Percentiles rank a stretch among this genome's conserved stretches.
Conservation (phyloP, 2,329 filamentous ascomycete genomes). For the Fusarium transvaalense region DNA sequence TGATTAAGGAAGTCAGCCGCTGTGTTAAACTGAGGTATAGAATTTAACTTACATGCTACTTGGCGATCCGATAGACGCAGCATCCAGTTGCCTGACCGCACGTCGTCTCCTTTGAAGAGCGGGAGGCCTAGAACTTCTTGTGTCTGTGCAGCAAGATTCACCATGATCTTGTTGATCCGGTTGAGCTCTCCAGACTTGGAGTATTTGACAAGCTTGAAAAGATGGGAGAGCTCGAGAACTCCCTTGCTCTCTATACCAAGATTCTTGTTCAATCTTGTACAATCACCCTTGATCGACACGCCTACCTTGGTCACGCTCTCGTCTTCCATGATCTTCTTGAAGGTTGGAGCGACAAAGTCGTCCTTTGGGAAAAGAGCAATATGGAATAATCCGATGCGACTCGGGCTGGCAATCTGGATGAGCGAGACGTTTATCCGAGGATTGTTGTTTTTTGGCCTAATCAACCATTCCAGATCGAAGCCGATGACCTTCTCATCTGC, state of each 20-base stretch:
- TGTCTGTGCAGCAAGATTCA: constrained; percentile 77
- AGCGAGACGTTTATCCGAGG: constrained; percentile 80
- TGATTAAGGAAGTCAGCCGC: constrained; percentile 50
- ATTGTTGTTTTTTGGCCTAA: constrained; percentile 59
- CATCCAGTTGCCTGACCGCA: constrained; percentile 83
- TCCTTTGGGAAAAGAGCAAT: constrained; percentile 71
- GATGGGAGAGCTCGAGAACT: constrained; percentile 83
- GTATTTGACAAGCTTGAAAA: constrained; percentile 82
- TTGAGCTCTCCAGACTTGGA: constrained; percentile 63
- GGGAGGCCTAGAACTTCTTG: constrained; percentile 78
- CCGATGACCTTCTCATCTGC: constrained; percentile 78
- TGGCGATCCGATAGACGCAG: constrained; percentile 72
- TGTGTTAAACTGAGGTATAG: not conserved
- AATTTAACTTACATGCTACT: constrained; percentile 70
- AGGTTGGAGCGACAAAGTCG: constrained; percentile 76
- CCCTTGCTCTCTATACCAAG: constrained; percentile 74
- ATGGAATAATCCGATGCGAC: constrained; percentile 85
- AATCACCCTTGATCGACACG: constrained; percentile 79
- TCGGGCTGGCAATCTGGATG: constrained; percentile 83
- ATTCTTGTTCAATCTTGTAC: constrained; percentile 74
- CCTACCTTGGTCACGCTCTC: constrained; percentile 78
- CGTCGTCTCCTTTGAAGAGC: constrained; percentile 76
- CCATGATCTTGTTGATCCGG: constrained; percentile 73
- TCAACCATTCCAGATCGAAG: constrained; percentile 89
- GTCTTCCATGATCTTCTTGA: constrained; percentile 80